These are phyloP conservation scores for Panicum virgatum DNA, from an alignment of 202 grass and related monocot species.

Conservation along the genomic window DNA sequence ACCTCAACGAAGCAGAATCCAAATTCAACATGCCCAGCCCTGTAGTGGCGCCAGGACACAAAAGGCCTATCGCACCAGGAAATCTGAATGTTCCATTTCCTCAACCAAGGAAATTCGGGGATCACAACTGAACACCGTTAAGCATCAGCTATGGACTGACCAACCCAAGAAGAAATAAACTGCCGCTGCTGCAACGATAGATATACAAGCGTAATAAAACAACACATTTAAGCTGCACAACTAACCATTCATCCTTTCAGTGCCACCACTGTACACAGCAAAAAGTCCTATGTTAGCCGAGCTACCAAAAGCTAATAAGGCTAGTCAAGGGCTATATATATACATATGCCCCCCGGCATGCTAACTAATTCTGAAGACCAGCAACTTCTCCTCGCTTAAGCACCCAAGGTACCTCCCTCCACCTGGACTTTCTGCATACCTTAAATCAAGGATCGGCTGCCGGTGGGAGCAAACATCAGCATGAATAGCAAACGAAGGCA, in stretches of 20 bases:
- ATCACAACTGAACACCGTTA: too few species aligned
- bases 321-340: background rate
- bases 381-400: constrained; percentile 62
- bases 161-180: background rate
- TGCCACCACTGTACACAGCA: background rate
- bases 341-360: background rate
- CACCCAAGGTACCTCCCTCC: constrained; percentile 62
- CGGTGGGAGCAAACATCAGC: constrained; percentile 46
- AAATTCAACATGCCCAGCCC: too few species aligned
- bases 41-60: too few species aligned
- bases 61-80: too few species aligned
- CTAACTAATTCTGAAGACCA: constrained; percentile 52
- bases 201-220: background rate
- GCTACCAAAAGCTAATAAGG: constrained; percentile 17
- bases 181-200: background rate
- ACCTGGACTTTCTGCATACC: constrained; percentile 32
- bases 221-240: too few species aligned
- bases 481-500: constrained; percentile 50
- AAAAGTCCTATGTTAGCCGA: background rate
- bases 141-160: too few species aligned
- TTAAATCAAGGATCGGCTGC: constrained; percentile 72
- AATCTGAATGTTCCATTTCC: too few species aligned
- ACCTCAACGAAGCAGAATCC: too few species aligned
- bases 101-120: too few species aligned
- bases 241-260: background rate